A percentile compares a stretch with the other conserved stretches of the same genome.
Conservation (phyloP, 2,329 filamentous ascomycete species). For the Dendryphion nanum region DNA sequence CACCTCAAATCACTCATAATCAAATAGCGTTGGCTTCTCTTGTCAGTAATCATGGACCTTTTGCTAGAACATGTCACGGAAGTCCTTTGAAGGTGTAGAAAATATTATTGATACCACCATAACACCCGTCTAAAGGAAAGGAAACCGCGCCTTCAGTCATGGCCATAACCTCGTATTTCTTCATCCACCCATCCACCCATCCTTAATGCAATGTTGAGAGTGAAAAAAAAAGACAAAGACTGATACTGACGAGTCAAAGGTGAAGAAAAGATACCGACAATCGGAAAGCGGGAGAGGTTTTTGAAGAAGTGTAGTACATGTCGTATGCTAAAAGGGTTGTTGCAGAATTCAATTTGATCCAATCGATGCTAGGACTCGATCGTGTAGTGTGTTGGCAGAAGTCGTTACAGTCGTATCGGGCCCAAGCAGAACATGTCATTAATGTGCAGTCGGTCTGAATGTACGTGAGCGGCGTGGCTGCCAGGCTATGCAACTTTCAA, state of each 20-base stretch:
- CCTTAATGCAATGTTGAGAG: slow-evolving; percentile 5
- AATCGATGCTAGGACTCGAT: slow-evolving; percentile 1
- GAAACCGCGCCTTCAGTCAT: slow-evolving; percentile 1
- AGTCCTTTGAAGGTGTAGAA: slow-evolving; percentile 3
- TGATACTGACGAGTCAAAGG: slow-evolving; percentile 3
- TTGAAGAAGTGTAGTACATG: slow-evolving; percentile 24
- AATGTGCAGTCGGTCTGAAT: slow-evolving; percentile 20
- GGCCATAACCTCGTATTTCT: too few relatives aligned
- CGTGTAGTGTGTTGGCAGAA: too few relatives aligned
- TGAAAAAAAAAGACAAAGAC: slow-evolving; percentile 2
- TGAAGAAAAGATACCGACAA: slow-evolving; percentile 19
- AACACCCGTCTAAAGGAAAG: slow-evolving; percentile 15
- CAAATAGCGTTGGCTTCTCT: too few relatives aligned
- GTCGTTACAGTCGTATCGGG: background rate
- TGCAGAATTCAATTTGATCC: slow-evolving; percentile 24
- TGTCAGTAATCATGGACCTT: too few relatives aligned
- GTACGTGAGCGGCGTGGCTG: slow-evolving; percentile 12
- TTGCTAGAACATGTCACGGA: too few relatives aligned
- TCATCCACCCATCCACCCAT: slow-evolving; percentile 13
- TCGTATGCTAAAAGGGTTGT: too few relatives aligned
- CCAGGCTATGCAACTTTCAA: too few relatives aligned
- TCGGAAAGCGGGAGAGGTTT: slow-evolving; percentile 24
- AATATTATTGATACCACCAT: slow-evolving; percentile 15
- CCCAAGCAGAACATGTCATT: slow-evolving; percentile 17
- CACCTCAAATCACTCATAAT: too few relatives aligned